phyloP scores from a whole-genome alignment of 257 asterid genomes.

The Fraxinus quadrangulata region DNA sequence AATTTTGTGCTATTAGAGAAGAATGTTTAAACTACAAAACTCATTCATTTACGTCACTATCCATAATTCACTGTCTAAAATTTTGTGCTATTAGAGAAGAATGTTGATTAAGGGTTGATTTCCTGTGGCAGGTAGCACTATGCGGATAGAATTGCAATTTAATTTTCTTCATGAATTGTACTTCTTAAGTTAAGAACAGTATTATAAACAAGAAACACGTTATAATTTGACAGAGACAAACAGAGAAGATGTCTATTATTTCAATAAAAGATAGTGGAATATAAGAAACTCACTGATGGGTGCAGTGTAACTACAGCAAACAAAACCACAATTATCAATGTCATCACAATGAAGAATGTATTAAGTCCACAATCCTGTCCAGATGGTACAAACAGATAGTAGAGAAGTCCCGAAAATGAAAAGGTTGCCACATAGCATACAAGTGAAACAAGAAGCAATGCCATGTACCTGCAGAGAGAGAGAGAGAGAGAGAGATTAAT shows the following conservation, averaged over 20 bases:
- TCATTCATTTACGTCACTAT: no score
- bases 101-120: no score
- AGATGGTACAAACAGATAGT: slow-evolving; percentile 79
- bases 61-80: no score
- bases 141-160: no score
- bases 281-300: slow-evolving; percentile 66
- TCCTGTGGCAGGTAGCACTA: no score
- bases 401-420: slow-evolving; percentile 78
- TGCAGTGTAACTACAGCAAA: slow-evolving; percentile 81
- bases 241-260: neutral
- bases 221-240: neutral
- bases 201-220: neutral
- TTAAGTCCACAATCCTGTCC: slow-evolving; percentile 93
- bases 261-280: slow-evolving; percentile 9
- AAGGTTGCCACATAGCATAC: slow-evolving; percentile 80
- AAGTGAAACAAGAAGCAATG: slow-evolving; percentile 82
- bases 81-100: no score
- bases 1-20: no score
- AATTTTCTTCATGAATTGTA: no score
- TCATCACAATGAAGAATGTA: slow-evolving; percentile 80
- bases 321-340: slow-evolving; percentile 61
- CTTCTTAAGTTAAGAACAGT: neutral
- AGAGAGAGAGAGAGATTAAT: slow-evolving; percentile 9
- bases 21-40: no score
- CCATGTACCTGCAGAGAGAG: slow-evolving; percentile 60